Percentiles rank a stretch among this genome's conserved stretches.
These are phyloP conservation scores for Raddia guianensis DNA, from an alignment of 176 grass and related monocot species.

Conservation along the genomic window DNA sequence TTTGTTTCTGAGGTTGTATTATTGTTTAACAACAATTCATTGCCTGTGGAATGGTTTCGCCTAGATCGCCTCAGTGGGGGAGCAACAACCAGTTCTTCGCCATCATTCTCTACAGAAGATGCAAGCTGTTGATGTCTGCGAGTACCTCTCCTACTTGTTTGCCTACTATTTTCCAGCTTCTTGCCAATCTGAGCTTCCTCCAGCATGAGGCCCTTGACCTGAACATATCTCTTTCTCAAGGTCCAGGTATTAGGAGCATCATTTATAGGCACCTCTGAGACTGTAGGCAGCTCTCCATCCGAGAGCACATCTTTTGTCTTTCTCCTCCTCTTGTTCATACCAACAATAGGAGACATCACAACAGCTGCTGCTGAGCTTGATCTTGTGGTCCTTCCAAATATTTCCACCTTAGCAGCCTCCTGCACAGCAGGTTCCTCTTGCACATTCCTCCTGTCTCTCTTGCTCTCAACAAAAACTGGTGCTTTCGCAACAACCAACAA, in stretches of 20 bases:
- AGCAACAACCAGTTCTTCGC: conserved; percentile 21
- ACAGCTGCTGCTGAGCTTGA: conserved; percentile 7
- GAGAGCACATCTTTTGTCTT: not conserved
- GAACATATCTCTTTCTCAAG: conserved; percentile 38
- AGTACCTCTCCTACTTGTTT: conserved; percentile 8
- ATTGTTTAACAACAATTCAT: not conserved
- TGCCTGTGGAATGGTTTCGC: conserved; percentile 11
- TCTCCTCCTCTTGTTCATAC: conserved; percentile 33
- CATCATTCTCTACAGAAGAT: conserved; percentile 18
- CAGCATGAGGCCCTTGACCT: not conserved
- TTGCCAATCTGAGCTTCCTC: not conserved
- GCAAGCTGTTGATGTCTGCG: conserved; percentile 12
- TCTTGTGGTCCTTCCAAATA: conserved; percentile 20
- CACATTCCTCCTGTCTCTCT: conserved; percentile 8
- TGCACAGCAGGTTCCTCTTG: not conserved
- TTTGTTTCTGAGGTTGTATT: conserved; percentile 28
- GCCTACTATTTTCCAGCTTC: conserved; percentile 21
- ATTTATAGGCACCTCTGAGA: not conserved
- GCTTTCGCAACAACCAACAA: not conserved
- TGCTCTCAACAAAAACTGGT: conserved; percentile 3
- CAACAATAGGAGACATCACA: not conserved
- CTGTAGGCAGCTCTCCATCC: not conserved
- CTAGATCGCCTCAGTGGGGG: conserved; percentile 1
- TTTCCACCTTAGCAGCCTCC: conserved; percentile 18
- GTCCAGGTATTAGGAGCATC: conserved; percentile 21